These are phyloP conservation scores for Auricularia heimuer DNA, from an alignment of 768 basidiomycete species.

Conservation along the genomic window DNA sequence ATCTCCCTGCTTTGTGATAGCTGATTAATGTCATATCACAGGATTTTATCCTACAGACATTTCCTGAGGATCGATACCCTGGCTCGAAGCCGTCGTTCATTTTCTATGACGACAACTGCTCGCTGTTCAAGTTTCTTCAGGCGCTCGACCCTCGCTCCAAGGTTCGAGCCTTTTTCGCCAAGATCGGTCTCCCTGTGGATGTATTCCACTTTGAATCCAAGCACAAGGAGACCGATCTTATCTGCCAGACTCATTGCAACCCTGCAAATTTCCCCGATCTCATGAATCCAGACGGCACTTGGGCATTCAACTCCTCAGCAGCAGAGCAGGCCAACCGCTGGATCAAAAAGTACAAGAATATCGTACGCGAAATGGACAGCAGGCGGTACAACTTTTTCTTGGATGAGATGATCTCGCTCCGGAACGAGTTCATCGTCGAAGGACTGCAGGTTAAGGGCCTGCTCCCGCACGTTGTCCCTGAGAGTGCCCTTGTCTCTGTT, in stretches of 20 bases:
- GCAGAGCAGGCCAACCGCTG: conserved; percentile 28
- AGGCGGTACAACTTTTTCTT: conserved; percentile 28
- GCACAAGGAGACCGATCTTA: conserved; percentile 15
- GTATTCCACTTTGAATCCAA: conserved; percentile 17
- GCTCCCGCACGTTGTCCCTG: not conserved
- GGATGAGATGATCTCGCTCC: conserved; percentile 27
- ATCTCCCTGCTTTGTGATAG: not conserved
- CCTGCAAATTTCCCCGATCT: conserved; percentile 20
- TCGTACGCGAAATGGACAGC: conserved; percentile 26
- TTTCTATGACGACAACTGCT: conserved; percentile 16
- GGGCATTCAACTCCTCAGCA: conserved; percentile 26
- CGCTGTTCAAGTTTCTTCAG: conserved; percentile 10
- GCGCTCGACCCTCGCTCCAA: conserved; percentile 3
- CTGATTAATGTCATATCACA: not conserved
- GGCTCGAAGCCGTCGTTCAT: conserved; percentile 10
- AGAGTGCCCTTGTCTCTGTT: not conserved
- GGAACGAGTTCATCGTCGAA: conserved; percentile 13
- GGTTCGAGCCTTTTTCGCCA: conserved; percentile 8
- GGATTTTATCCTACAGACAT: not conserved
- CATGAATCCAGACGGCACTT: conserved; percentile 11
- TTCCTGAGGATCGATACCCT: not conserved
- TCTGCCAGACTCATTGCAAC: conserved; percentile 20
- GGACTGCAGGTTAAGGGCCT: not conserved
- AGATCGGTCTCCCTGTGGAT: conserved; percentile 18
- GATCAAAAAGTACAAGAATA: conserved; percentile 19